Percentiles rank a stretch among this genome's conserved stretches.
Evolutionary conservation across 345 rosid genomes (phyloP).

Genomic region (Populus pruinosa): DNA sequence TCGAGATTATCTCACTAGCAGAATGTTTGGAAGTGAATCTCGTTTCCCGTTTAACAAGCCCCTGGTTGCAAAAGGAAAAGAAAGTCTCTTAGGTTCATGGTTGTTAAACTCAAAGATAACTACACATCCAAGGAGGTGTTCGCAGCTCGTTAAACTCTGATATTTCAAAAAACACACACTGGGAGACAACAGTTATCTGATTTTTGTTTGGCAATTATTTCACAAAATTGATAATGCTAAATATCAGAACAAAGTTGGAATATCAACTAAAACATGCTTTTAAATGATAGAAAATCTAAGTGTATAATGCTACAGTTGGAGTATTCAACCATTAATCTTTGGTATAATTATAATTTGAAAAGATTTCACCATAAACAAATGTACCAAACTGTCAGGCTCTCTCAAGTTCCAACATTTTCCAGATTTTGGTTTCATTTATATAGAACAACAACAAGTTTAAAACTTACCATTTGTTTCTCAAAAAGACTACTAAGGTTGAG

Average conservation of each 20-base stretch:
- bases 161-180: background rate
- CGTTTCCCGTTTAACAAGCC: constrained; percentile 86
- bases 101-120: constrained; percentile 1
- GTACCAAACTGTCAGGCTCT: background rate
- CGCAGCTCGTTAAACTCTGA: background rate
- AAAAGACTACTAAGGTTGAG: constrained; percentile 90
- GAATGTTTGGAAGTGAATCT: constrained; percentile 83
- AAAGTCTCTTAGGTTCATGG: constrained; percentile 13
- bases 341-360: background rate
- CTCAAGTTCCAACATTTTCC: background rate
- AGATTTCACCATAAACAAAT: background rate
- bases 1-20: constrained; percentile 82
- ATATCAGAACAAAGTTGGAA: background rate
- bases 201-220: background rate
- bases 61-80: constrained; percentile 42
- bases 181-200: constrained; percentile 3
- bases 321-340: background rate
- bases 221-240: background rate
- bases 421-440: background rate
- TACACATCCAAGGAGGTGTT: background rate
- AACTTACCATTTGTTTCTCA: constrained; percentile 89
- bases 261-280: background rate
- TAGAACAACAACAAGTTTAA: background rate
- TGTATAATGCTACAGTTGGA: background rate
- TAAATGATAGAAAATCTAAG: background rate